Evolutionary conservation across 2,329 filamentous ascomycete species (phyloP).

Genomic region (Diaporthe amygdali): DNA sequence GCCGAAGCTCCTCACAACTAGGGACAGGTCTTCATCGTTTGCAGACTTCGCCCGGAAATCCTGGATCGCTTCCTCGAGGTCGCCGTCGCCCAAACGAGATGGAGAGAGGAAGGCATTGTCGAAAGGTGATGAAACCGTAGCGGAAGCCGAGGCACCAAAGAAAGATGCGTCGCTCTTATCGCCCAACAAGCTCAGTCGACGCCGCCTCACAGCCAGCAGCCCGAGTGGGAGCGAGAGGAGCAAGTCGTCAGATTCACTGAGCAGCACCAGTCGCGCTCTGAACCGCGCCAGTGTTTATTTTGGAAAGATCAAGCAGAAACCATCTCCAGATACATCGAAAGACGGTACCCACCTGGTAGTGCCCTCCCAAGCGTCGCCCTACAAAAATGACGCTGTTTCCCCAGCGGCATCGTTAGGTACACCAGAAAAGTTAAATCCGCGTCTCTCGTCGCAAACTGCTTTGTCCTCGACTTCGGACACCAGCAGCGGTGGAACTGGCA

Average conservation of each 20-base stretch:
- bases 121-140: constrained; percentile 5
- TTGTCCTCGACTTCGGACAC: constrained; percentile 25
- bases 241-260: constrained; percentile 42
- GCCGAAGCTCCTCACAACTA: constrained; percentile 39
- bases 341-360: constrained; percentile 32
- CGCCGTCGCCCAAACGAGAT: constrained; percentile 49
- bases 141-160: neutral
- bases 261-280: constrained; percentile 43
- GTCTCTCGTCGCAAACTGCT: constrained; percentile 49
- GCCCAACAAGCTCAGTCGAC: constrained; percentile 35
- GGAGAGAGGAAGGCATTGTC: constrained; percentile 28
- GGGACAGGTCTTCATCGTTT: constrained; percentile 51
- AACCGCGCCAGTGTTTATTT: constrained; percentile 54
- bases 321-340: constrained; percentile 40
- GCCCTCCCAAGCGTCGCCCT: neutral
- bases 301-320: constrained; percentile 55
- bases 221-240: constrained; percentile 36
- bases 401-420: constrained; percentile 10
- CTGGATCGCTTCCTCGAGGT: constrained; percentile 56
- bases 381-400: constrained; percentile 28
- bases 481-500: constrained; percentile 21
- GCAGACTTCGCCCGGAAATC: constrained; percentile 56
- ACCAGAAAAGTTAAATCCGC: constrained; percentile 18
- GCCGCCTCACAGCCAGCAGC: constrained; percentile 35
- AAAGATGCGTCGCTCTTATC: constrained; percentile 35